Evolutionary conservation across 352 stramenopile species (phyloP).

Genomic region (Thraustochytrium striatum): DNA sequence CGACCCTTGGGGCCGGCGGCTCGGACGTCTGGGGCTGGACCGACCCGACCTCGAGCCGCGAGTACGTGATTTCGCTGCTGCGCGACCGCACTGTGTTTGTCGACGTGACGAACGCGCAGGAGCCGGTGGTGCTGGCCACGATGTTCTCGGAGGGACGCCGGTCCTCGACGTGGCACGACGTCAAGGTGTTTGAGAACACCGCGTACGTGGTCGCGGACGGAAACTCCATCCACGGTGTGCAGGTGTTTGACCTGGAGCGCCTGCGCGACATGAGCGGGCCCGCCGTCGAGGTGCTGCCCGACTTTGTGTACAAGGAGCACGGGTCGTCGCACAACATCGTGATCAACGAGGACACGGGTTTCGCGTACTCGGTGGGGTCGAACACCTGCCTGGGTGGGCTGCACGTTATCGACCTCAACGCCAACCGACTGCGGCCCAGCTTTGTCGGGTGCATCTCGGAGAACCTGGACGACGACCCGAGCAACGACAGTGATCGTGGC

Average conservation of each 20-base stretch:
- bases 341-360: constrained; percentile 46
- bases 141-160: too few relatives aligned
- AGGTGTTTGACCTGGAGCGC: constrained; percentile 54
- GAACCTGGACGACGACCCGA: too few relatives aligned
- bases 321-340: constrained; percentile 52
- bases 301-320: background rate
- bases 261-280: constrained; percentile 13
- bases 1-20: background rate
- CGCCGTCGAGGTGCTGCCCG: background rate
- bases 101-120: background rate
- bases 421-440: background rate
- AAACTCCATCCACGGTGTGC: constrained; percentile 38
- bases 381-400: constrained; percentile 48
- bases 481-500: too few relatives aligned
- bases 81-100: background rate
- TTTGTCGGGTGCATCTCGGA: constrained; percentile 37
- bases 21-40: constrained; percentile 28
- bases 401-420: constrained; percentile 48
- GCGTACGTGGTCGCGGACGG: too few relatives aligned
- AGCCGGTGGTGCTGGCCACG: background rate
- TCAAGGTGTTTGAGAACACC: constrained; percentile 53
- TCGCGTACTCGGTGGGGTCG: constrained; percentile 39
- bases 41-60: background rate
- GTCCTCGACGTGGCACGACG: constrained; percentile 54
- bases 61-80: background rate